Base-by-base conservation (phyloP, 768 basidiomycete species). In the Rhizopogon sp. region DNA sequence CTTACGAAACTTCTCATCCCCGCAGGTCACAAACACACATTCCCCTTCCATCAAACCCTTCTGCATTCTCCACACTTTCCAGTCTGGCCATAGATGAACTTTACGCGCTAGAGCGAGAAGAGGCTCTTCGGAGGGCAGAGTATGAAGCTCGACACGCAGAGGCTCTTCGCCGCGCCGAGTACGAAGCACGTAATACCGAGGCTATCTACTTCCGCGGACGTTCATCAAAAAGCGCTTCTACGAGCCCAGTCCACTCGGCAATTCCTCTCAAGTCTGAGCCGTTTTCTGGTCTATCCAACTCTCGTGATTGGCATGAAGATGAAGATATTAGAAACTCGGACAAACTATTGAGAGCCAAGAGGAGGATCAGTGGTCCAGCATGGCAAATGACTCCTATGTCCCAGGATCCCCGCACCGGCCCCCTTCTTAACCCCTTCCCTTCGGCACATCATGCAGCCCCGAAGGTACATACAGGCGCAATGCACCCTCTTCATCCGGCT, bases 31-130 rank as follows among this genome's bases (percentile, higher is more conserved):
- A 65, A 35, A 63, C 60, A 1, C 68, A 63, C 55, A 55, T 60
- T 10, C 66, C 56, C 33, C 62, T 49, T 41, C 62, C 64, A 61
- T 63, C 55, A 44, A 70, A 74, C 61, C 68, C 72, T 11, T 69
- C 82, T 35, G 77, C 87, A 2, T 83, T 90, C 62, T 80, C 81
- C n/a, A 78, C 87, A 1, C 70, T 90, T 17, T 87, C 87, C 43
- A 86, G 74, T 31, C 74, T 88, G 17, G 93, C 94, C 3, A 87
- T 95, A 72, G 92, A 92, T 55, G 92, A 97, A 66, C 79, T 98
- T 7, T 87, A 90, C 63, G 85, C 87, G 61, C 84, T 98, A 31
- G 95, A 98, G 67, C 85, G 85, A 39, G 80, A 86, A 56, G 95
- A 97, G 68, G 87, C 91, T 3, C 69, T 85, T 33, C 79, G 93